phyloP scores from a whole-genome alignment of 805 yeast species.

The Candida insectalens region DNA sequence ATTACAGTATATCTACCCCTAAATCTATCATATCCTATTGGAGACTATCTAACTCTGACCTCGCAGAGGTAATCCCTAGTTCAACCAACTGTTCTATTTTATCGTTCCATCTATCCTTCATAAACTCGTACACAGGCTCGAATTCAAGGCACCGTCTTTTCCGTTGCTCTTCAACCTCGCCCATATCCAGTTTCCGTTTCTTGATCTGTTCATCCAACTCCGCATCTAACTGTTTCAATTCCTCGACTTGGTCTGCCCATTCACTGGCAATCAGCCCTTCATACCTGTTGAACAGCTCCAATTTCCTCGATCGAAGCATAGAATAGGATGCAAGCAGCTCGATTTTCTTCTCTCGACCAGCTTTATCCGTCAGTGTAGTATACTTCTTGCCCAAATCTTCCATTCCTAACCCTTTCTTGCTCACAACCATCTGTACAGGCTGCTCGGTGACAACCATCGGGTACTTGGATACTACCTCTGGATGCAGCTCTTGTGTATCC shows the following conservation, averaged over 20 bases:
- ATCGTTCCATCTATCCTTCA: constrained; percentile 41
- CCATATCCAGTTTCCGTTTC: constrained; percentile 31
- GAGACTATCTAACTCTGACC: too few relatives aligned
- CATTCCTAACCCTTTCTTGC: background rate
- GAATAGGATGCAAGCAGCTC: constrained; percentile 9
- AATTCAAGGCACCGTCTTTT: constrained; percentile 33
- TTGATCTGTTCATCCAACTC: constrained; percentile 20
- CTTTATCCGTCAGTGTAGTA: background rate
- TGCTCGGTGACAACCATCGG: constrained; percentile 2
- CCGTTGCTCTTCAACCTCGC: constrained; percentile 33
- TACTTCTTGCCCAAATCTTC: constrained; percentile 6
- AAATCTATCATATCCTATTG: background rate
- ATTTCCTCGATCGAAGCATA: constrained; percentile 5
- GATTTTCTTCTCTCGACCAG: constrained; percentile 4
- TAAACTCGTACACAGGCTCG: constrained; percentile 33
- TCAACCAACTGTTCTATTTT: constrained; percentile 31
- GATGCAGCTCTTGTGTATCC: constrained; percentile 3
- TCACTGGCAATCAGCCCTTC: constrained; percentile 1
- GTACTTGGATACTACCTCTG: constrained; percentile 1
- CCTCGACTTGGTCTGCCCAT: constrained; percentile 1
- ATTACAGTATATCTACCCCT: too few relatives aligned
- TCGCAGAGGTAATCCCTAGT: too few relatives aligned
- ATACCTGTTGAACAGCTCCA: constrained; percentile 1
- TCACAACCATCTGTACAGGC: background rate
- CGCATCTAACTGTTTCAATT: background rate